These are phyloP conservation scores for Myxozyma kluyveri DNA, from an alignment of 805 yeast species.

Conservation along the genomic window DNA sequence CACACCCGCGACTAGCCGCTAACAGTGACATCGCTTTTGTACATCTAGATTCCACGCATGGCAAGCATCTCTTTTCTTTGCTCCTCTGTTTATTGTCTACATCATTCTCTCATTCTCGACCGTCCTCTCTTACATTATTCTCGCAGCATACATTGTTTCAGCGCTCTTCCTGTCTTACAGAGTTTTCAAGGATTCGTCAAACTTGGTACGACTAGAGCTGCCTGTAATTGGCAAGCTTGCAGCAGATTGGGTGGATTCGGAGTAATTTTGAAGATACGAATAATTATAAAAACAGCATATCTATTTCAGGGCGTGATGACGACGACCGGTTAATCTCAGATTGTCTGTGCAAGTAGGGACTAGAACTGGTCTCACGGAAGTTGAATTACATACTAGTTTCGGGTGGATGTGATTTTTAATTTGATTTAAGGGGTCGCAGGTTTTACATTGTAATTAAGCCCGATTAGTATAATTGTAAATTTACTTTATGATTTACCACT, in stretches of 20 bases:
- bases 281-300: no score
- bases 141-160: conserved; percentile 21
- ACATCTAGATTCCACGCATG: conserved; percentile 25
- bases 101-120: conserved; percentile 29
- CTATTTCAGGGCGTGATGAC: no score
- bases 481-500: no score
- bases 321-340: no score
- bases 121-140: conserved; percentile 23
- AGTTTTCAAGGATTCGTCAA: conserved; percentile 22
- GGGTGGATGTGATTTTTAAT: no score
- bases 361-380: no score
- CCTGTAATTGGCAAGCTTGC: conserved; percentile 29
- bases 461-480: no score
- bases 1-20: neutral
- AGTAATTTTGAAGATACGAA: conserved; percentile 5
- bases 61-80: conserved; percentile 29
- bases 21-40: neutral
- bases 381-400: no score
- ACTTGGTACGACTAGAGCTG: conserved; percentile 24
- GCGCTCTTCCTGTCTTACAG: conserved; percentile 25
- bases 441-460: no score
- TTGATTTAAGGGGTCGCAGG: no score
- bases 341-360: no score
- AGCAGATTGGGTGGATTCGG: conserved; percentile 30
- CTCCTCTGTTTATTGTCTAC: conserved; percentile 27